Evolutionary conservation across 768 basidiomycete genomes (phyloP).

Genomic region (Macrolepiota fuliginosa): DNA sequence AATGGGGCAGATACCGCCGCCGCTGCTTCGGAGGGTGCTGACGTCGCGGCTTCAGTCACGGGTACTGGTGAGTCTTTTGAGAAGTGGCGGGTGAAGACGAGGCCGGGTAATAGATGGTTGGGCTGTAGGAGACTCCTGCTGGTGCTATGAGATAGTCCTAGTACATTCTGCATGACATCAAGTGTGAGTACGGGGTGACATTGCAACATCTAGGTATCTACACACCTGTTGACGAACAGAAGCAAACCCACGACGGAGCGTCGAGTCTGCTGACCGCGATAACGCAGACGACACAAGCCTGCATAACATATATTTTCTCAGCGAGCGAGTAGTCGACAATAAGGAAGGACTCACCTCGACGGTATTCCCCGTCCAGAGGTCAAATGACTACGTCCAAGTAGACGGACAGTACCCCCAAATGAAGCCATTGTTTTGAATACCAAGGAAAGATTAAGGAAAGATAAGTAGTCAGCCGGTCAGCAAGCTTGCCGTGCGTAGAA

Average conservation of each 20-base stretch:
- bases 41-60: background rate
- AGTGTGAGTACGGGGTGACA: background rate
- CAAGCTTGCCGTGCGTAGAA: background rate
- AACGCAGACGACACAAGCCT: background rate
- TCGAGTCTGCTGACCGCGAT: background rate
- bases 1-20: background rate
- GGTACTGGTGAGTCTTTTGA: conserved; percentile 11
- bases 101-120: background rate
- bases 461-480: background rate
- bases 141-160: background rate
- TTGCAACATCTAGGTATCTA: background rate
- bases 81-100: conserved; percentile 2
- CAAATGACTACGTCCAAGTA: conserved; percentile 1
- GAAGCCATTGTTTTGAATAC: background rate
- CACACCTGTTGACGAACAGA: conserved; percentile 6
- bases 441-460: background rate
- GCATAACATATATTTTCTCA: background rate
- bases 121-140: background rate
- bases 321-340: background rate
- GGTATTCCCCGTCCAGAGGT: background rate
- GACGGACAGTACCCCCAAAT: background rate
- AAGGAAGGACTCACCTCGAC: background rate
- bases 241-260: conserved; percentile 5
- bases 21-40: background rate
- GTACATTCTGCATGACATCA: background rate